phyloP scores from a whole-genome alignment of 2,329 filamentous ascomycete species.

The Botrytis squamosa region DNA sequence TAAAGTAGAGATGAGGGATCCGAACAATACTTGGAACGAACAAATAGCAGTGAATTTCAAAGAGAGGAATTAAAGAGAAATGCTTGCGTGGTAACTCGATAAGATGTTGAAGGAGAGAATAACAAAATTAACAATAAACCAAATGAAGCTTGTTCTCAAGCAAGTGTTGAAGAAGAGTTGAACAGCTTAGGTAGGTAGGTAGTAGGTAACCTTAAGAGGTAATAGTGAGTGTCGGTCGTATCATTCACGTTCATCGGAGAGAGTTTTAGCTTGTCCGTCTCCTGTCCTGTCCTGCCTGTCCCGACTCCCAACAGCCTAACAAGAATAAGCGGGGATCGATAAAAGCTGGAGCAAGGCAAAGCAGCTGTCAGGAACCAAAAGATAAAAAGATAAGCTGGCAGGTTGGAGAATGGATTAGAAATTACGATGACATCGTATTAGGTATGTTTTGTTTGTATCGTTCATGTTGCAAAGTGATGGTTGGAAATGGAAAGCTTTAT shows the following conservation, averaged over 20 bases:
- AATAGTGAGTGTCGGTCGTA: neutral
- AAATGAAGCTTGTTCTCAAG: neutral
- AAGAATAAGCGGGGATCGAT: conserved; percentile 13
- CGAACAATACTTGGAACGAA: neutral
- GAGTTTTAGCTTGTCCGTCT: neutral
- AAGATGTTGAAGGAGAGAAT: neutral
- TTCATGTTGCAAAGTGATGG: neutral
- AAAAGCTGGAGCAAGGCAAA: neutral
- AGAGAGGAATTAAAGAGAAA: neutral
- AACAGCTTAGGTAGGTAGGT: neutral
- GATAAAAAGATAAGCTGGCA: neutral
- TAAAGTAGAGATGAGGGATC: neutral
- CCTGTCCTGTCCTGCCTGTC: neutral
- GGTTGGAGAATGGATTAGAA: neutral
- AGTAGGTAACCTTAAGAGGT: neutral
- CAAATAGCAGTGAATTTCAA: neutral
- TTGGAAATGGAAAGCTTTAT: neutral
- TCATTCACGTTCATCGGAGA: neutral
- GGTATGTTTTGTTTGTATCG: neutral
- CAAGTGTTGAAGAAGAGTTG: neutral
- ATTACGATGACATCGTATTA: neutral
- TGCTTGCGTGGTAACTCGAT: neutral
- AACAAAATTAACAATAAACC: neutral
- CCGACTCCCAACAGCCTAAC: no score
- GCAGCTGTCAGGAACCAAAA: neutral